Evolutionary conservation across 2,329 filamentous ascomycete species (phyloP).

Genomic region (Aspergillus sp.): DNA sequence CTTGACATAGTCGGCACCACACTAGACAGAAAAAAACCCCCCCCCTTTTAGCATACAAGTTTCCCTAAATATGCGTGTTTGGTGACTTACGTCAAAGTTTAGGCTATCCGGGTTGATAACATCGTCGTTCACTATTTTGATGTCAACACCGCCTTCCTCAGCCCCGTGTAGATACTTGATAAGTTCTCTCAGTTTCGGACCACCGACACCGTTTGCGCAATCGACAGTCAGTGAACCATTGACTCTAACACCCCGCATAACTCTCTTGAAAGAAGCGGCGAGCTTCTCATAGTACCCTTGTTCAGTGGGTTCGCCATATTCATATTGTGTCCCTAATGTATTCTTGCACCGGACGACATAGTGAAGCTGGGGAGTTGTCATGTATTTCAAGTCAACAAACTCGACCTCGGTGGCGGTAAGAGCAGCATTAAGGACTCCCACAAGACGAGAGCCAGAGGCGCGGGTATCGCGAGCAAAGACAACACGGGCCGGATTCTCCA

Average conservation of each 20-base stretch:
- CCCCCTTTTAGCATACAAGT: slow-evolving; percentile 20
- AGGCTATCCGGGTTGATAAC: slow-evolving; percentile 85
- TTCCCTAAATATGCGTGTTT: background rate
- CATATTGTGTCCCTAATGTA: slow-evolving; percentile 80
- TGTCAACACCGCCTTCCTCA: slow-evolving; percentile 68
- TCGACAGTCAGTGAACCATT: slow-evolving; percentile 79
- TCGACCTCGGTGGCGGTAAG: slow-evolving; percentile 73
- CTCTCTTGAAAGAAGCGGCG: slow-evolving; percentile 75
- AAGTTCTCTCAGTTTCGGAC: slow-evolving; percentile 82
- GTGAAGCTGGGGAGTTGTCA: slow-evolving; percentile 97
- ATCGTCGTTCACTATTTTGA: slow-evolving; percentile 89
- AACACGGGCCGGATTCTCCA: slow-evolving; percentile 70
- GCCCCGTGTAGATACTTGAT: slow-evolving; percentile 76
- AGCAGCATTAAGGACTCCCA: slow-evolving; percentile 74
- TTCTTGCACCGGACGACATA: slow-evolving; percentile 95
- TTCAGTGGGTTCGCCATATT: slow-evolving; percentile 88
- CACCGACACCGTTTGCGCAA: slow-evolving; percentile 95
- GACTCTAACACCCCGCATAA: slow-evolving; percentile 74
- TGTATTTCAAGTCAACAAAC: slow-evolving; percentile 80
- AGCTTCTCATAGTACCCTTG: slow-evolving; percentile 95
- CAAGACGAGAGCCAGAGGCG: slow-evolving; percentile 82
- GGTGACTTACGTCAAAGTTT: slow-evolving; percentile 71
- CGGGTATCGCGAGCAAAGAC: slow-evolving; percentile 91
- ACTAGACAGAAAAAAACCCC: slow-evolving; percentile 52
- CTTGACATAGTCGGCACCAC: slow-evolving; percentile 96